Percentiles rank a stretch among this genome's conserved stretches.
These are phyloP conservation scores for Mycena rebaudengoi DNA, from an alignment of 768 basidiomycete species.

Conservation along the genomic window DNA sequence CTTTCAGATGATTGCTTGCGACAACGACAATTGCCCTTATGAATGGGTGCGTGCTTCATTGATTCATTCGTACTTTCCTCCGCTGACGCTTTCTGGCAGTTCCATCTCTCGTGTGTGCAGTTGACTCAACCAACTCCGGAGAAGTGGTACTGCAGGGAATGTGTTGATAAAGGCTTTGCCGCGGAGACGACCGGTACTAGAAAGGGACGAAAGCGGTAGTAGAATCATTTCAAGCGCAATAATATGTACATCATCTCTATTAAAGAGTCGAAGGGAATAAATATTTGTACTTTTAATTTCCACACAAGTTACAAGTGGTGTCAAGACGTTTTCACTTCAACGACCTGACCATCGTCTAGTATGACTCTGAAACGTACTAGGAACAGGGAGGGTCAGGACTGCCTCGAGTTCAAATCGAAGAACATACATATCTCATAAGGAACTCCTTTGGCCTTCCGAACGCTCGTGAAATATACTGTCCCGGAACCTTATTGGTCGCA, in stretches of 20 bases:
- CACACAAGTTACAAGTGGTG: too few relatives aligned
- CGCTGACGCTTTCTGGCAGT: constrained; percentile 43
- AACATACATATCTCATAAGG: constrained; percentile 73
- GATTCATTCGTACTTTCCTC: neutral
- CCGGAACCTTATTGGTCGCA: constrained; percentile 59
- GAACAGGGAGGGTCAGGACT: constrained; percentile 7
- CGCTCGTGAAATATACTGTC: constrained; percentile 85
- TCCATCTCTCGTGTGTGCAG: constrained; percentile 69
- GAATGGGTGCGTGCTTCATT: constrained; percentile 65
- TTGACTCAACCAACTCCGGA: constrained; percentile 58
- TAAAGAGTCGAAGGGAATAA: too few relatives aligned
- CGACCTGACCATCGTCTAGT: constrained; percentile 63
- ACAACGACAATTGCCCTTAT: constrained; percentile 71
- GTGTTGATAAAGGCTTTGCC: constrained; percentile 44
- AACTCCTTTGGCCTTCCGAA: constrained; percentile 76
- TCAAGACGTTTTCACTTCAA: constrained; percentile 32
- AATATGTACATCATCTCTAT: too few relatives aligned
- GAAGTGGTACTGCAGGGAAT: constrained; percentile 65
- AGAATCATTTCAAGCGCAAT: neutral
- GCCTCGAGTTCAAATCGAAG: neutral
- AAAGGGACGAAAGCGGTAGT: constrained; percentile 51
- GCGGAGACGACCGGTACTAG: constrained; percentile 35
- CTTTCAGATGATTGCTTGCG: constrained; percentile 74
- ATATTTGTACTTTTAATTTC: too few relatives aligned
- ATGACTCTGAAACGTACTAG: constrained; percentile 79